Conservation (phyloP, 2,329 filamentous ascomycete species). For the Coniosporium tulheliwenetii region DNA sequence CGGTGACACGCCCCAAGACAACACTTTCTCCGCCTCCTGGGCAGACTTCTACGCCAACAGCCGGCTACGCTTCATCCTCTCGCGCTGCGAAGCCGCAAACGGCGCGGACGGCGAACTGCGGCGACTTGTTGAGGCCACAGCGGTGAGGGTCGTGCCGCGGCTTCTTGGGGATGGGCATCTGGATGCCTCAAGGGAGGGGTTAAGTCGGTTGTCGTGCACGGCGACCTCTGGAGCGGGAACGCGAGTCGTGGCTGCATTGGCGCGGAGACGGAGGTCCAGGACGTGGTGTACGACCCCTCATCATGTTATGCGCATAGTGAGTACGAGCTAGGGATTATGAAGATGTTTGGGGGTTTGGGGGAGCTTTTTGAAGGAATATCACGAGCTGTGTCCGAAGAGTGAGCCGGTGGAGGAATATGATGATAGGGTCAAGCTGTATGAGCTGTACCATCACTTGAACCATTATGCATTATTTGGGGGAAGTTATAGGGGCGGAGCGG, state of each 20-base stretch:
- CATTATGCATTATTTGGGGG: conserved; percentile 76
- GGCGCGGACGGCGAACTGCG: conserved; percentile 48
- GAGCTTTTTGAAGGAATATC: conserved; percentile 64
- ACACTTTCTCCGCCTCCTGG: conserved; percentile 59
- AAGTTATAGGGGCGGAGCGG: conserved; percentile 58
- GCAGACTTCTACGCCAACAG: conserved; percentile 72
- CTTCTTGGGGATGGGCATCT: conserved; percentile 57
- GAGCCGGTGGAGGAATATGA: conserved; percentile 72
- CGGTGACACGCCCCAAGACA: conserved; percentile 70
- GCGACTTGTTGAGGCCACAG: conserved; percentile 48
- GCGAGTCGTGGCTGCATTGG: conserved; percentile 50
- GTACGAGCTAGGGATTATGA: conserved; percentile 88
- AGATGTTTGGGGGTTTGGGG: conserved; percentile 87
- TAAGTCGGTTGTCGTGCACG: conserved; percentile 70
- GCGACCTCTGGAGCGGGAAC: conserved; percentile 90
- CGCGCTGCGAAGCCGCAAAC: conserved; percentile 40
- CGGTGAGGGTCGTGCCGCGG: conserved; percentile 51
- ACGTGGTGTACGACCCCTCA: conserved; percentile 71
- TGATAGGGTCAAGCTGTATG: conserved; percentile 70
- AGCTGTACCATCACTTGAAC: conserved; percentile 84
- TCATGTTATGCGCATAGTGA: conserved; percentile 75
- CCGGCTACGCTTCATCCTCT: conserved; percentile 50
- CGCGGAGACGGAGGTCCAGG: conserved; percentile 39
- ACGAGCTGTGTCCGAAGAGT: conserved; percentile 56
- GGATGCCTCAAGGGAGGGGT: conserved; percentile 44